Evolutionary conservation across 2,329 filamentous ascomycete species (phyloP).

Genomic region (Alternaria dauci): DNA sequence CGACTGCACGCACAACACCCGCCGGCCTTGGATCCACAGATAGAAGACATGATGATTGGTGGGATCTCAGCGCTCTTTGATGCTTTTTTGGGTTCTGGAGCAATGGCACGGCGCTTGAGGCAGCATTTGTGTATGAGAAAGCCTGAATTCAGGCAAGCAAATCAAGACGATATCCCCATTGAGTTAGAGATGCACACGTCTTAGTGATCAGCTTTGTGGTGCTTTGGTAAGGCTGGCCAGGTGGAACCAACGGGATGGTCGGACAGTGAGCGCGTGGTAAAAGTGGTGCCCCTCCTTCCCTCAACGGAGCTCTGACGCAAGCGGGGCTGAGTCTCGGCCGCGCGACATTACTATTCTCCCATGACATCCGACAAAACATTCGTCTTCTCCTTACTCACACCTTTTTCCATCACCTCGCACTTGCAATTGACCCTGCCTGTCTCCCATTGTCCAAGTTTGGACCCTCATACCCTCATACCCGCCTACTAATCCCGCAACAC

Average conservation of each 20-base stretch:
- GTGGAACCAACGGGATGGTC: slow-evolving; percentile 32
- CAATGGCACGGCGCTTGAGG: slow-evolving; percentile 46
- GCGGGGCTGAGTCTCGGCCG: slow-evolving; percentile 31
- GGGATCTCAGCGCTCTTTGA: slow-evolving; percentile 36
- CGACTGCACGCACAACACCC: slow-evolving; percentile 27
- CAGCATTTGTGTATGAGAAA: slow-evolving; percentile 46
- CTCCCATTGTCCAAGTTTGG: slow-evolving; percentile 18
- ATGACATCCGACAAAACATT: slow-evolving; percentile 19
- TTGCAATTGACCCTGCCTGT: slow-evolving; percentile 25
- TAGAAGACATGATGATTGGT: slow-evolving; percentile 39
- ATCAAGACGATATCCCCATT: slow-evolving; percentile 44
- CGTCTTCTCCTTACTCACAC: slow-evolving; percentile 19
- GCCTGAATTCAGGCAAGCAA: slow-evolving; percentile 44
- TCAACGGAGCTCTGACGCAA: slow-evolving; percentile 36
- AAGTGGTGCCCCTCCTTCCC: slow-evolving; percentile 25
- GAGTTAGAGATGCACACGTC: slow-evolving; percentile 14
- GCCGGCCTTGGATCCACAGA: slow-evolving; percentile 33
- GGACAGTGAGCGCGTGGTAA: slow-evolving; percentile 24
- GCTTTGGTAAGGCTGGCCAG: slow-evolving; percentile 15
- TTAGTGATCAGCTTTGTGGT: slow-evolving; percentile 41
- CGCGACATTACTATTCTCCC: slow-evolving; percentile 22
- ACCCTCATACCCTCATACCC: slow-evolving; percentile 10
- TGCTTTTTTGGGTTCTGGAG: slow-evolving; percentile 41
- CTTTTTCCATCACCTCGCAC: slow-evolving; percentile 21
- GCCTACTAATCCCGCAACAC: slow-evolving; percentile 34